phyloP scores from a whole-genome alignment of 2,329 filamentous ascomycete species.

The Exophiala sp. region DNA sequence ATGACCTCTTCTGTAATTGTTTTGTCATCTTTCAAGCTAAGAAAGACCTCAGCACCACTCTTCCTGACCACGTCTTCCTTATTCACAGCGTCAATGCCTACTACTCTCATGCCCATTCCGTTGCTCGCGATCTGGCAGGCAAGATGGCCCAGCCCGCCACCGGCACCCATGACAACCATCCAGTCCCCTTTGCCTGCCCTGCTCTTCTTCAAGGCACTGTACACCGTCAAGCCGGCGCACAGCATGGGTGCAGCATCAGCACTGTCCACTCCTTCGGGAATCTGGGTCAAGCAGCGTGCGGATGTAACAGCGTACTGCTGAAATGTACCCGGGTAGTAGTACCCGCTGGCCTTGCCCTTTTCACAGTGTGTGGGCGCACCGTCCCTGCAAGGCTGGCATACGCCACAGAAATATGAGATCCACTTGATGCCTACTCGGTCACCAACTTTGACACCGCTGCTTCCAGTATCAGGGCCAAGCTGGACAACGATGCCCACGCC shows the following conservation, averaged over 20 bases:
- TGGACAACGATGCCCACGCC: slow-evolving; percentile 66
- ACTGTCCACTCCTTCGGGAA: slow-evolving; percentile 60
- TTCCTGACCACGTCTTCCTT: slow-evolving; percentile 58
- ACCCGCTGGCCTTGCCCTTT: slow-evolving; percentile 59
- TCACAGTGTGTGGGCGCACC: slow-evolving; percentile 55
- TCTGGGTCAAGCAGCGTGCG: slow-evolving; percentile 66
- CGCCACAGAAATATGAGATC: slow-evolving; percentile 56
- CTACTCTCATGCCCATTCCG: slow-evolving; percentile 62
- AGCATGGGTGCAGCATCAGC: slow-evolving; percentile 64
- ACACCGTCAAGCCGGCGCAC: slow-evolving; percentile 54
- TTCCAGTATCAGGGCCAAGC: slow-evolving; percentile 55
- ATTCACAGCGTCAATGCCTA: slow-evolving; percentile 62
- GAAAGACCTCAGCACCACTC: slow-evolving; percentile 63
- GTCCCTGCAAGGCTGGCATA: slow-evolving; percentile 52
- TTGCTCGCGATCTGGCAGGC: slow-evolving; percentile 57
- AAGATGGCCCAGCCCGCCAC: slow-evolving; percentile 62
- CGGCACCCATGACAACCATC: slow-evolving; percentile 59
- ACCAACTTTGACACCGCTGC: slow-evolving; percentile 57
- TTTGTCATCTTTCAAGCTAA: slow-evolving; percentile 55
- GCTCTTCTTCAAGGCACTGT: slow-evolving; percentile 61
- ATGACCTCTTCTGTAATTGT: slow-evolving; percentile 53
- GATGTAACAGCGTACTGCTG: slow-evolving; percentile 66
- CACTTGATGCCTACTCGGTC: slow-evolving; percentile 70
- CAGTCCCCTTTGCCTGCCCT: slow-evolving; percentile 57
- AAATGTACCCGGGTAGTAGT: slow-evolving; percentile 68